A percentile compares a stretch with the other conserved stretches of the same genome.
phyloP scores from a whole-genome alignment of 2,329 filamentous ascomycete species.

The Pseudofabraea citricarpa region DNA sequence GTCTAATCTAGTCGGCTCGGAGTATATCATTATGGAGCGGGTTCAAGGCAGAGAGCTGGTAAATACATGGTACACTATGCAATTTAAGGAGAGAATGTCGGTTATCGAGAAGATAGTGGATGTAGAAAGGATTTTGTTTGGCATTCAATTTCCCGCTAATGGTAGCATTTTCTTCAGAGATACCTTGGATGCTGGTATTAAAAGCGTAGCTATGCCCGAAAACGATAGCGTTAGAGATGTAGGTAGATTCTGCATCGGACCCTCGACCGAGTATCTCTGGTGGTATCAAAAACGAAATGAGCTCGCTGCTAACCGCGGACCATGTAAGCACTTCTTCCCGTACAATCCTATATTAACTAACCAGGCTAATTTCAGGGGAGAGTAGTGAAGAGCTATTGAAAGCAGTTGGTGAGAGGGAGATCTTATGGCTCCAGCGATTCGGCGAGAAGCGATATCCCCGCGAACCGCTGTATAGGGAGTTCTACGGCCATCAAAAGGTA shows the following conservation, averaged over 20 bases:
- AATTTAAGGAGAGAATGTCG: conserved; percentile 14
- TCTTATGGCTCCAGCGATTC: conserved; percentile 11
- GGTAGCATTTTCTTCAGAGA: conserved; percentile 16
- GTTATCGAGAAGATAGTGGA: conserved; percentile 14
- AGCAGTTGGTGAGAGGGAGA: conserved; percentile 14
- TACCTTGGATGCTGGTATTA: conserved; percentile 11
- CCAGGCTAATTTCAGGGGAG: conserved; percentile 7
- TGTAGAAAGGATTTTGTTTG: conserved; percentile 14
- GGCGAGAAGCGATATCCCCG: conserved; percentile 12
- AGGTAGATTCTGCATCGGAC: conserved; percentile 13
- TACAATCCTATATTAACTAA: conserved; percentile 5
- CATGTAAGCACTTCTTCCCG: conserved; percentile 12
- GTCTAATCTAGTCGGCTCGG: conserved; percentile 28
- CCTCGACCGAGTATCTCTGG: conserved; percentile 17
- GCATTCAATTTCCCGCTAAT: conserved; percentile 13
- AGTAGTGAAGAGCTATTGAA: conserved; percentile 12
- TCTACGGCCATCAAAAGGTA: conserved; percentile 12
- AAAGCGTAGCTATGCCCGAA: conserved; percentile 14
- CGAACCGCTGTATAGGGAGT: conserved; percentile 13
- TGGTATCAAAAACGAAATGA: conserved; percentile 14
- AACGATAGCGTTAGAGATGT: conserved; percentile 4
- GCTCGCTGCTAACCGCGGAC: conserved; percentile 11
- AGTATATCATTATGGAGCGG: conserved; percentile 37
- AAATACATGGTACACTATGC: conserved; percentile 19
- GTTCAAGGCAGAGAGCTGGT: conserved; percentile 26